phyloP scores from a whole-genome alignment of 495 filamentous ascomycete genomes.

The Aspergillus homomorphus region DNA sequence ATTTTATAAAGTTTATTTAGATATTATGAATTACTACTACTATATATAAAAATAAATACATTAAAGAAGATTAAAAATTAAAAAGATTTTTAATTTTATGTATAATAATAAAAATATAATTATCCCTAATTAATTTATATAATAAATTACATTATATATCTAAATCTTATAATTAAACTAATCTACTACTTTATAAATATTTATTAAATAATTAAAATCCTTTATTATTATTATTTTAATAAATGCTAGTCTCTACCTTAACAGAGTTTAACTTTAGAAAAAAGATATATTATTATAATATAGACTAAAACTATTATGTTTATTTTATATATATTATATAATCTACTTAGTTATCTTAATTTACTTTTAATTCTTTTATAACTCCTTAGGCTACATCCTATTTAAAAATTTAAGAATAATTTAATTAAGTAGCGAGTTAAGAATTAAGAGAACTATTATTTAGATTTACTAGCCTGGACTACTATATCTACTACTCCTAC shows the following conservation, averaged over 20 bases:
- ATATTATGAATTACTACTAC: neutral
- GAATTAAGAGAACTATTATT: too few relatives aligned
- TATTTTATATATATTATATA: too few relatives aligned
- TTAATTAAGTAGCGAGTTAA: neutral
- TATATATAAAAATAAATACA: neutral
- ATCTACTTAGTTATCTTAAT: too few relatives aligned
- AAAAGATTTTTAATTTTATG: constrained; percentile 1
- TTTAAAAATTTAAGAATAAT: neutral
- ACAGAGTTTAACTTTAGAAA: neutral
- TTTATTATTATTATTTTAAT: constrained; percentile 15
- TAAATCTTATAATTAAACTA: neutral
- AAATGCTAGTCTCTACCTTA: neutral
- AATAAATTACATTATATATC: neutral
- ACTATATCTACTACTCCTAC: too few relatives aligned
- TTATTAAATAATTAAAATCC: constrained; percentile 6
- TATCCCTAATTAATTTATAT: neutral
- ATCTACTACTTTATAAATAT: constrained; percentile 9
- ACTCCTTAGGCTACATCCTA: neutral
- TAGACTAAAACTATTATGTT: too few relatives aligned
- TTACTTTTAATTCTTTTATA: neutral
- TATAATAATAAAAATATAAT: constrained; percentile 1
- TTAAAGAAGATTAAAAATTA: neutral
- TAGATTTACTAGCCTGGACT: too few relatives aligned
- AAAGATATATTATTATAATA: too few relatives aligned
- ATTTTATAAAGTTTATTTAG: neutral